Conservation (phyloP, 257 asterid genomes). For the Thymus mandschuricus region DNA sequence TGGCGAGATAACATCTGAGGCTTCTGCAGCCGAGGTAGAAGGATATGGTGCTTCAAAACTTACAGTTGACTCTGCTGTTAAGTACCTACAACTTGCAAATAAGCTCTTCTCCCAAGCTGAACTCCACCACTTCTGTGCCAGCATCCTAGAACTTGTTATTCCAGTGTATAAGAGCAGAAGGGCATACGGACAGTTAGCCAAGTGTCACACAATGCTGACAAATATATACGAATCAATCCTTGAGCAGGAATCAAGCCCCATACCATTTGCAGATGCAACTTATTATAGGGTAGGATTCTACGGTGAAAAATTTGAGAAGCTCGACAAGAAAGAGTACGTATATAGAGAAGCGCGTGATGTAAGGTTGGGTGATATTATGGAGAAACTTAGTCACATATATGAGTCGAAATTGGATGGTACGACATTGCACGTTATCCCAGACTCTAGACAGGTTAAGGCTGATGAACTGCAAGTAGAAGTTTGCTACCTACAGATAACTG, state of each 20-base stretch:
- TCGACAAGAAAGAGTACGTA: constrained; percentile 81
- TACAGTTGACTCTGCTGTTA: constrained; percentile 97
- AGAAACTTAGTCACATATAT: constrained; percentile 96
- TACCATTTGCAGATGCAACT: constrained; percentile 97
- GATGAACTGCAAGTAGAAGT: constrained; percentile 90
- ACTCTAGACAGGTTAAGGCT: constrained; percentile 94
- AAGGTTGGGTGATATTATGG: constrained; percentile 97
- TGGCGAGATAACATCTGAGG: constrained; percentile 75
- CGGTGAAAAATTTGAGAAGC: constrained; percentile 89
- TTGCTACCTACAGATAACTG: constrained; percentile 97
- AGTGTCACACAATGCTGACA: constrained; percentile 94
- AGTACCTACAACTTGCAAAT: constrained; percentile 95
- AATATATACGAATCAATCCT: constrained; percentile 94
- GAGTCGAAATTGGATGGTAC: constrained; percentile 92
- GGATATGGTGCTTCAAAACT: constrained; percentile 98
- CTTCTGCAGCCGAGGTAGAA: constrained; percentile 96
- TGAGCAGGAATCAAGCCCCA: constrained; percentile 98
- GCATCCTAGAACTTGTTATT: constrained; percentile 92
- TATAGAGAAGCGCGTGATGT: constrained; percentile 98
- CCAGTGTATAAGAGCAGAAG: constrained; percentile 94
- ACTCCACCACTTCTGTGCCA: constrained; percentile 98
- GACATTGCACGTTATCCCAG: constrained; percentile 92
- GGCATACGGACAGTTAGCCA: constrained; percentile 92
- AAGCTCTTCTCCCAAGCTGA: constrained; percentile 99
- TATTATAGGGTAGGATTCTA: constrained; percentile 97